Evolutionary conservation across 78 protist species (phyloP).

Genomic region (Bodo saltans): DNA sequence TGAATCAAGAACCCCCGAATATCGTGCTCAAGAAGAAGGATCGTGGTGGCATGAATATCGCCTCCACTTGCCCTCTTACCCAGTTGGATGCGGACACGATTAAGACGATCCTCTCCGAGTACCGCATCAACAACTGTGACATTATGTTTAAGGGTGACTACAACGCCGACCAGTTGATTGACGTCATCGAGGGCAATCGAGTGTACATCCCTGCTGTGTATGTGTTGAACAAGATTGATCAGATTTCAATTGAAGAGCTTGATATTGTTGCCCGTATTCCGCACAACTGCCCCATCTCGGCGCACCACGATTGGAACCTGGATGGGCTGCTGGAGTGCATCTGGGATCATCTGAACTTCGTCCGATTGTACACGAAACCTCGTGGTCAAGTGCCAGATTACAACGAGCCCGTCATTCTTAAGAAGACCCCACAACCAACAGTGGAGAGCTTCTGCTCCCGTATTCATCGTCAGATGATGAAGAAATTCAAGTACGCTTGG

Average conservation of each 20-base stretch:
- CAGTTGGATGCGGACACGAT: slow-evolving; percentile 68
- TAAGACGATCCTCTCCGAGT: slow-evolving; percentile 71
- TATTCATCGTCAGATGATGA: slow-evolving; percentile 81
- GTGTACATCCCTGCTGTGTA: slow-evolving; percentile 90
- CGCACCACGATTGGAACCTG: slow-evolving; percentile 91
- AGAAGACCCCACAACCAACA: slow-evolving; percentile 37
- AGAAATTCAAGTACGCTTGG: slow-evolving; percentile 86
- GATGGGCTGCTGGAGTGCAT: slow-evolving; percentile 86
- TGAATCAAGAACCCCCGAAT: slow-evolving; percentile 92
- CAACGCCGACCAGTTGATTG: slow-evolving; percentile 95
- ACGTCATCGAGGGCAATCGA: slow-evolving; percentile 93
- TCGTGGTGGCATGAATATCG: slow-evolving; percentile 91
- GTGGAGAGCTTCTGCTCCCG: slow-evolving; percentile 82
- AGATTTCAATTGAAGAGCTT: slow-evolving; percentile 87
- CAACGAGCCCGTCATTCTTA: slow-evolving; percentile 90
- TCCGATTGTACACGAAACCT: slow-evolving; percentile 97
- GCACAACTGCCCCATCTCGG: slow-evolving; percentile 52
- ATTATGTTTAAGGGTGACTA: slow-evolving; percentile 69
- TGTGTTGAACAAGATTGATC: slow-evolving; percentile 96
- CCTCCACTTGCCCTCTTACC: slow-evolving; percentile 58
- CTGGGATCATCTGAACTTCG: slow-evolving; percentile 90
- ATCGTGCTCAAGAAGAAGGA: slow-evolving; percentile 82
- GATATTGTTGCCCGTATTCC: slow-evolving; percentile 41
- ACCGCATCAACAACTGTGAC: slow-evolving; percentile 87
- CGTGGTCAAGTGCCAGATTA: slow-evolving; percentile 96